Base-by-base conservation (phyloP, 2,329 filamentous ascomycete genomes). In the Colletotrichum trifolii region DNA sequence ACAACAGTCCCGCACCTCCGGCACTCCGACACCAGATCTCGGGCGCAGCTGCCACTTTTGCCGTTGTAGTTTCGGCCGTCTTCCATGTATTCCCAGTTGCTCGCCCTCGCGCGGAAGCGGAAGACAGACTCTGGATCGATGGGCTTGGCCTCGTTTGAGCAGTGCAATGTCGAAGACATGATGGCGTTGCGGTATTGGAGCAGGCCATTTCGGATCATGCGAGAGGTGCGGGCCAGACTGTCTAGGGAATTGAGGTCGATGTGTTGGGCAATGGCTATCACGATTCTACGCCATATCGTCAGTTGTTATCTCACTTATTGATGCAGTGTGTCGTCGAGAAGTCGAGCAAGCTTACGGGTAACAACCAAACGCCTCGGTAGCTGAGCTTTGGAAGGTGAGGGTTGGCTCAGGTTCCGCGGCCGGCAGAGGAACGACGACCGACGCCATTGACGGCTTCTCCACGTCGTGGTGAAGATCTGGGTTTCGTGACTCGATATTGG, bases 231-330 rank as follows among this genome's bases (percentile, higher is more conserved):
- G 55, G 94, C 92, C 17, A 98, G 87, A 69, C 90, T 89, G 76
- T 97, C 90, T 71, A 97, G 87, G 12, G 92, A 91, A 76, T 95
- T 97, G 54, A 97, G 86, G 75, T 98, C 95, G 75, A 97, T 88
- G 70, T 87, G 86, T 38, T 88, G 86, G 53, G 92, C 91, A 69
- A 97, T 86, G 71, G 90, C 87, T 69, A 89, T 87, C 71, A 92
- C 88, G 74, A 97, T 88, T 72, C 94, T 97, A 81, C 47, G 7
- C 9, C 5, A 61, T 4, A 56, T 34, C 59, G 25, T 25, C 25
- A 25, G 25, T 25, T 25, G 3, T 25, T 5, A 25, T 52, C 53
- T 2, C 36, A 40, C 61, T 35, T 65, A 60, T 34, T 8, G 25
- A 25, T 7, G 33, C n/a, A 25, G 1, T 38, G 12, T 8, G 36